phyloP scores from a whole-genome alignment of 2,329 filamentous ascomycete genomes.

The Erysiphe pulchra region DNA sequence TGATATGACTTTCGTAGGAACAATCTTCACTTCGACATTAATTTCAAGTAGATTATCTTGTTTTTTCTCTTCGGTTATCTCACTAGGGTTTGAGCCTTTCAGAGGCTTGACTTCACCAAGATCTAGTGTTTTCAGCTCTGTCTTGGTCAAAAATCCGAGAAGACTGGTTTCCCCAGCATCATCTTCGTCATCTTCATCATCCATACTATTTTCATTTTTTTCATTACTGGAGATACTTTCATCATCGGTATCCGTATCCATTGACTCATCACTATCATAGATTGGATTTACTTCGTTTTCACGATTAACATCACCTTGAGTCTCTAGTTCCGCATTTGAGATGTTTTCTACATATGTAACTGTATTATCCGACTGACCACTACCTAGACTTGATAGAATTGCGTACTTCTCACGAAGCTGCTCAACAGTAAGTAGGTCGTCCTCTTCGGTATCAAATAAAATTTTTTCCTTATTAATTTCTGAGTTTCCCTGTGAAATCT shows the following conservation, averaged over 20 bases:
- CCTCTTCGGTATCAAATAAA: conserved; percentile 23
- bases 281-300: conserved; percentile 4
- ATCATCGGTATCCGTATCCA: conserved; percentile 48
- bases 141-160: conserved; percentile 7
- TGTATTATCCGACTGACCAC: conserved; percentile 12
- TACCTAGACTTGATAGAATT: conserved; percentile 23
- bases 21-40: no score
- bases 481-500: conserved; percentile 38
- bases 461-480: conserved; percentile 25
- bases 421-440: conserved; percentile 42
- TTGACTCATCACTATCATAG: conserved; percentile 31
- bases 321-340: conserved; percentile 5
- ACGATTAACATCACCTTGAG: conserved; percentile 7
- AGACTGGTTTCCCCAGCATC: conserved; percentile 17
- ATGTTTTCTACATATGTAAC: conserved; percentile 10
- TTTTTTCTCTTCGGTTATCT: background rate
- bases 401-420: conserved; percentile 45
- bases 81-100: background rate
- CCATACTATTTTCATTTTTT: conserved; percentile 19
- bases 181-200: conserved; percentile 8
- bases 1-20: background rate
- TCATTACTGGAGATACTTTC: conserved; percentile 32
- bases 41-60: no score
- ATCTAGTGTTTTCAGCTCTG: conserved; percentile 13
- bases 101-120: conserved; percentile 4